These are phyloP conservation scores for Gamarada debralockiae DNA, from an alignment of 495 filamentous ascomycete genomes.

Conservation along the genomic window DNA sequence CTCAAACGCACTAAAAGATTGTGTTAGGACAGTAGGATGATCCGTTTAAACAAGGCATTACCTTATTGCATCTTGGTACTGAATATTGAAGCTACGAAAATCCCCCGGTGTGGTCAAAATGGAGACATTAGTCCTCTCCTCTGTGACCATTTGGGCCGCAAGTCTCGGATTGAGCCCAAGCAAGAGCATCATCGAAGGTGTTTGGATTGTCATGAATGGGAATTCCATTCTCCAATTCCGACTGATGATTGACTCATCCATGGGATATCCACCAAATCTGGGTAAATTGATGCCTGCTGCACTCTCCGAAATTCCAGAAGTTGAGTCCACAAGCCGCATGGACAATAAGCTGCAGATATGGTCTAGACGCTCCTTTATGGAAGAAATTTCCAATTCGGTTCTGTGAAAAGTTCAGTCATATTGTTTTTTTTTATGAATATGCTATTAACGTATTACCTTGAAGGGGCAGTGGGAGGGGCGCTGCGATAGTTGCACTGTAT, in stretches of 20 bases:
- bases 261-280: conserved; percentile 4
- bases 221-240: conserved; percentile 15
- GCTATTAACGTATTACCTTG: background rate
- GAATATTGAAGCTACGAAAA: background rate
- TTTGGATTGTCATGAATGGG: conserved; percentile 18
- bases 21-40: background rate
- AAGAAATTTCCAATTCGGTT: background rate
- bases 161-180: conserved; percentile 9
- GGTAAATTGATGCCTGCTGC: background rate
- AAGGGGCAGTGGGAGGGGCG: background rate
- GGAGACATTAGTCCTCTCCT: conserved; percentile 5
- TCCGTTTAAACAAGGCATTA: background rate
- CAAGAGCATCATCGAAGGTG: conserved; percentile 12
- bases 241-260: conserved; percentile 16
- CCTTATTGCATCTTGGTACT: conserved; percentile 10
- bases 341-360: conserved; percentile 4
- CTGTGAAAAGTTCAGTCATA: background rate
- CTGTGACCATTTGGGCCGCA: conserved; percentile 12
- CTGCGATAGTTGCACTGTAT: conserved; percentile 7
- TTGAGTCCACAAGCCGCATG: background rate
- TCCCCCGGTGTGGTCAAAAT: background rate
- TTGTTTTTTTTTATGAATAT: background rate
- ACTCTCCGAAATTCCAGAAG: background rate
- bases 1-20: conserved; percentile 3
- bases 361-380: conserved; percentile 6